Conservation (phyloP, 345 rosid genomes). For the Arabis hirsuta region DNA sequence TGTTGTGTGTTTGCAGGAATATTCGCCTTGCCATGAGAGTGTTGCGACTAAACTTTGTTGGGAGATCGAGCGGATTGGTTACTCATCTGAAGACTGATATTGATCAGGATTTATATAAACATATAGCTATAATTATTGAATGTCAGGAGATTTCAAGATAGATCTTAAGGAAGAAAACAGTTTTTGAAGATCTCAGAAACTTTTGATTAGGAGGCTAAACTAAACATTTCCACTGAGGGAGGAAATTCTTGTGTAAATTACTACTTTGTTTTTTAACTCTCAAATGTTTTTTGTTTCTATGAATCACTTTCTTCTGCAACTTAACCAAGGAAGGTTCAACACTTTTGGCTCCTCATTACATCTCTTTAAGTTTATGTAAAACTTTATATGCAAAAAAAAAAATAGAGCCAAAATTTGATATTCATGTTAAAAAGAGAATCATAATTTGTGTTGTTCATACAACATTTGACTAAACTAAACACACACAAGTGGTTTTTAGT, state of each 20-base stretch:
- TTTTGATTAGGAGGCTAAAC: conserved; percentile 38
- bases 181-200: conserved; percentile 31
- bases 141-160: conserved; percentile 30
- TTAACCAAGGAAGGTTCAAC: conserved; percentile 29
- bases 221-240: conserved; percentile 19
- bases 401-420: not conserved
- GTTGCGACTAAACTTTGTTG: conserved; percentile 81
- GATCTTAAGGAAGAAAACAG: conserved; percentile 25
- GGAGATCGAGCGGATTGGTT: conserved; percentile 82
- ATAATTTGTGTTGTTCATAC: conserved; percentile 14
- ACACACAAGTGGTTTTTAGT: conserved; percentile 20
- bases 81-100: conserved; percentile 50
- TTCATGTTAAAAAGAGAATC: conserved; percentile 17
- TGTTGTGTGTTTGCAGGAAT: conserved; percentile 55
- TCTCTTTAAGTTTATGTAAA: not conserved
- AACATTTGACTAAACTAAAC: conserved; percentile 15
- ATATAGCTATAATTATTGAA: conserved; percentile 35
- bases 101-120: conserved; percentile 22
- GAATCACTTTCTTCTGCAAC: conserved; percentile 25
- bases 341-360: conserved; percentile 2
- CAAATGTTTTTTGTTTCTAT: conserved; percentile 26
- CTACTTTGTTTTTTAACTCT: conserved; percentile 30
- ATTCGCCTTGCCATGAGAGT: conserved; percentile 83
- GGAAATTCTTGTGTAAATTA: conserved; percentile 41
- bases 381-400: not conserved